Evolutionary conservation across 345 rosid genomes (phyloP), one percentile per base, ranked within the genome.

Genomic region (Camelina hispida): DNA sequence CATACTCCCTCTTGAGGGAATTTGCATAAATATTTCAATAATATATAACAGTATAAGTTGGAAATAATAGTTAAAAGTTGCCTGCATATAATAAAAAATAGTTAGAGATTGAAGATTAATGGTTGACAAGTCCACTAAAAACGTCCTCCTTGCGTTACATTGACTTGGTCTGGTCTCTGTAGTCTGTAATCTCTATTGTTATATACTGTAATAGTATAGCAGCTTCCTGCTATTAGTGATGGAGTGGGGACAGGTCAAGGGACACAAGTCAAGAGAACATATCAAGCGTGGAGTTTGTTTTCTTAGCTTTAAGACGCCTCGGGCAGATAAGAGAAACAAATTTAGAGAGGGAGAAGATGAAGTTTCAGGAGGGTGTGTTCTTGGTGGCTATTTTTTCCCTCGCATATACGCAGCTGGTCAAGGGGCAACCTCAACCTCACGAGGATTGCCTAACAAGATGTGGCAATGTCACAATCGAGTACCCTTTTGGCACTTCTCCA

Each of bases 401-500:
- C 22, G 1, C 50, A 0, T 18, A 6, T 62, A 43, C 13, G 13
- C 35, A 38, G 12, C 51, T 42, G 2, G 51, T 40, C 12, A 62
- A 13, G 51, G 32, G 13, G 35, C 57, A 75, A 9, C 20, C 62
- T 37, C 7, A 37, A 43, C 43, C 61, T 11, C 5, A 4, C 10
- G 0, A 32, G 0, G 44, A 9, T 25, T 82, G 83, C 69, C 16
- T 0, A 0, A 23, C 2, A 0, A 47, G 6, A 0, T 81, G 86
- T 18, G 86, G 83, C 2, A 8, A 58, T 4, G 14, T 70, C 10
- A 9, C 48, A 28, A 32, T 81, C 0, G 79, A 81, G 3, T 83
- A 72, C 70, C 86, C 86, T 9, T 83, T 81, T 32, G 83, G 84
- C 9, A 79, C 20, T 18, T 15, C 11, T 2, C 4, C 17, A 2